A percentile compares a stretch with the other conserved stretches of the same genome.
Evolutionary conservation across 1,139 yeast genomes (phyloP).

Genomic region (Petasospora rhodanensis): DNA sequence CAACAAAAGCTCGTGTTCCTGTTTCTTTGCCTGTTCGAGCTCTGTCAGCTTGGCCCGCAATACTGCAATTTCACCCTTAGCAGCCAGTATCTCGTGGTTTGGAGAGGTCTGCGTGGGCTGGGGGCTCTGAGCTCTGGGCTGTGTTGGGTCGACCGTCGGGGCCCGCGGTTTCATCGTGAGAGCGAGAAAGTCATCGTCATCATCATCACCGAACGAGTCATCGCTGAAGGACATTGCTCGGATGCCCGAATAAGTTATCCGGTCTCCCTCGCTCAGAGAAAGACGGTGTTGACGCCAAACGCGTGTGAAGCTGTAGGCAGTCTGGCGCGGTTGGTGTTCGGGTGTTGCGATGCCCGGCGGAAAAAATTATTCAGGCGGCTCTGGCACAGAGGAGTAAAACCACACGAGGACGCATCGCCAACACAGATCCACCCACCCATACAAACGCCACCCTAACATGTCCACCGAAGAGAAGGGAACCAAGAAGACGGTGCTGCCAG

Average conservation of each 20-base stretch:
- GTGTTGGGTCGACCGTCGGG: background rate
- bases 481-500: slow-evolving; percentile 42
- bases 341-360: background rate
- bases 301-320: no score
- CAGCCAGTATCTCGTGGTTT: slow-evolving; percentile 36
- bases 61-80: slow-evolving; percentile 77
- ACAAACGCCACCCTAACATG: no score
- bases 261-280: no score
- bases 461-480: slow-evolving; percentile 5
- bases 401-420: no score
- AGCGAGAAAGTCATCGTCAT: slow-evolving; percentile 23
- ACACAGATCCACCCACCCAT: no score
- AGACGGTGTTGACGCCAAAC: no score
- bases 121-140: background rate
- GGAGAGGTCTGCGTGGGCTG: slow-evolving; percentile 1
- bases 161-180: slow-evolving; percentile 17
- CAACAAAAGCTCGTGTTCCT: slow-evolving; percentile 13
- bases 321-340: background rate
- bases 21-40: slow-evolving; percentile 32
- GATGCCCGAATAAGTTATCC: background rate
- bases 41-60: slow-evolving; percentile 59
- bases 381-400: no score
- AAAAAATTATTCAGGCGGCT: no score
- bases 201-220: slow-evolving; percentile 19
- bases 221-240: slow-evolving; percentile 12